Percentiles rank a stretch among this genome's conserved stretches.
phyloP scores from a whole-genome alignment of 129 eudicot species.

The Smallanthus sonchifolius region DNA sequence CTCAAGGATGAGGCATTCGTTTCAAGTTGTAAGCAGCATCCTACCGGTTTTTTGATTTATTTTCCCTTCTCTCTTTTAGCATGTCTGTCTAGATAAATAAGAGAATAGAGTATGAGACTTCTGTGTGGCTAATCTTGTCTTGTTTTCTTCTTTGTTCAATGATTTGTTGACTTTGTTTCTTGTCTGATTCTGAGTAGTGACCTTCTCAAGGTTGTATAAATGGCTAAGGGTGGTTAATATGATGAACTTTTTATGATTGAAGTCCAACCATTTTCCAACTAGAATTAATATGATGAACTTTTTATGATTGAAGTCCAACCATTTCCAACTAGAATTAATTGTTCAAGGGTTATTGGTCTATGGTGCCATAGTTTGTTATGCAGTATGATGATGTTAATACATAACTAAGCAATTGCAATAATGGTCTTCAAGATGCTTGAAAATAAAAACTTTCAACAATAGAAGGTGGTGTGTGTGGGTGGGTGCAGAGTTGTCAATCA shows the following conservation, averaged over 20 bases:
- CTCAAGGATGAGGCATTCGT: slow-evolving; percentile 50
- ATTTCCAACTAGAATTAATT: too few relatives aligned
- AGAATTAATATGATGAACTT: not conserved
- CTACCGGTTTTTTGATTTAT: slow-evolving; percentile 4
- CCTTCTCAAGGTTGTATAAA: not conserved
- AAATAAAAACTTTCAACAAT: too few relatives aligned
- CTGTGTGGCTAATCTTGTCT: not conserved
- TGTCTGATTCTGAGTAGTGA: not conserved
- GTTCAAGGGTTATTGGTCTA: too few relatives aligned
- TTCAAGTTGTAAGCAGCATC: slow-evolving; percentile 7
- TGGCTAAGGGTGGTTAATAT: not conserved
- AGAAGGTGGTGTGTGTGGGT: too few relatives aligned
- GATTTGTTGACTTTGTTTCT: not conserved
- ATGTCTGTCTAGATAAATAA: not conserved
- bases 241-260: not conserved
- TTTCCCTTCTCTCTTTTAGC: not conserved
- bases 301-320: not conserved
- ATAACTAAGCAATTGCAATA: not conserved
- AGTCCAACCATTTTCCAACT: not conserved
- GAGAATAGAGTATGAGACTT: slow-evolving; percentile 1
- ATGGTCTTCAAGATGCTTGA: not conserved
- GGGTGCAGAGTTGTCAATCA: too few relatives aligned
- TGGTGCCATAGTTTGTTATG: not conserved
- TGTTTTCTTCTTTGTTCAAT: slow-evolving; percentile 1
- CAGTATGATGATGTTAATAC: not conserved